These are phyloP conservation scores for Zygoascus tannicola DNA, from an alignment of 805 yeast species.

Conservation along the genomic window DNA sequence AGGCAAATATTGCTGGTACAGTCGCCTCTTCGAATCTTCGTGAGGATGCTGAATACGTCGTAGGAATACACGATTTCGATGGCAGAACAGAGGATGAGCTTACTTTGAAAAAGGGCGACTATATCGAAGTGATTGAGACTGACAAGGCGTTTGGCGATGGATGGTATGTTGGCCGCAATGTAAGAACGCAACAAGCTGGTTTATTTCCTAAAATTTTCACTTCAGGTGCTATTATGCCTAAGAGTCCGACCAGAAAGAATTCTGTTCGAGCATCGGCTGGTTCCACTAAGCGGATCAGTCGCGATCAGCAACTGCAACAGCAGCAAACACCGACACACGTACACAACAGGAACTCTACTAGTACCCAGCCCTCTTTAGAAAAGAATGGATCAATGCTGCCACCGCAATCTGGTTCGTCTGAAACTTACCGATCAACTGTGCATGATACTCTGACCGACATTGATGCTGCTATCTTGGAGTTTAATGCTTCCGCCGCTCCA, in stretches of 20 bases:
- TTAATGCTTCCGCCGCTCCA: slow-evolving; percentile 14
- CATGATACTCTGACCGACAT: slow-evolving; percentile 29
- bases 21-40: background rate
- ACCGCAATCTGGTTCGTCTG: too few relatives aligned
- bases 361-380: background rate
- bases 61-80: slow-evolving; percentile 64
- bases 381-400: too few relatives aligned
- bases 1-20: too few relatives aligned
- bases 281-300: background rate
- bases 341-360: background rate
- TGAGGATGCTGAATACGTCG: slow-evolving; percentile 10
- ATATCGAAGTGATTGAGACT: slow-evolving; percentile 80
- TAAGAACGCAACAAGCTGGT: slow-evolving; percentile 67
- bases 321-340: background rate
- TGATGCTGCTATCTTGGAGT: slow-evolving; percentile 31
- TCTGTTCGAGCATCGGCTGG: background rate
- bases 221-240: slow-evolving; percentile 30
- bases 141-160: slow-evolving; percentile 93
- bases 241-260: slow-evolving; percentile 2
- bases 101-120: slow-evolving; percentile 71
- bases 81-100: slow-evolving; percentile 89
- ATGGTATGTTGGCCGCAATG: slow-evolving; percentile 86
- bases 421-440: slow-evolving; percentile 10
- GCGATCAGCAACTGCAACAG: background rate
- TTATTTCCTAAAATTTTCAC: slow-evolving; percentile 88